Evolutionary conservation across 345 rosid species (phyloP).

Genomic region (Mercurialis annua): DNA sequence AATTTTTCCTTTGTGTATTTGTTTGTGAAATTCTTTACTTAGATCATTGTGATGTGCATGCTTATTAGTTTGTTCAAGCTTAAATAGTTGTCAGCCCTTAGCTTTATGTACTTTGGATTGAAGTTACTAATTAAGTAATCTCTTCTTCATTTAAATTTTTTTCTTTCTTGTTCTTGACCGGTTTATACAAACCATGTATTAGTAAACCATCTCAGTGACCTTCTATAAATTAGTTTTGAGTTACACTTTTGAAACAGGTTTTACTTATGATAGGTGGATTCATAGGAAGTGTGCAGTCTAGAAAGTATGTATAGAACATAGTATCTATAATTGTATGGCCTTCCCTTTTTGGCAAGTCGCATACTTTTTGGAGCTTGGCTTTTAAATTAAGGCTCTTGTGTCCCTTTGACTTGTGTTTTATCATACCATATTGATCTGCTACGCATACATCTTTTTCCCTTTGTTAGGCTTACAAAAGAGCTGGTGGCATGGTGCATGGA

Average conservation of each 20-base stretch:
- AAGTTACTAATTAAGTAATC: not conserved
- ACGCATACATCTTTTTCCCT: not conserved
- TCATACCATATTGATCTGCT: not conserved
- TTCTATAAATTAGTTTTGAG: not conserved
- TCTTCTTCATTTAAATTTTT: not conserved
- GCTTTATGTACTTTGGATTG: not conserved
- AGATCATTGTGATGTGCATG: not conserved
- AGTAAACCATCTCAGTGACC: too few species aligned
- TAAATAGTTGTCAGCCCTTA: not conserved
- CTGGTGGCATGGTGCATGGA: conserved; percentile 40
- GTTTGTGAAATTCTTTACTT: not conserved
- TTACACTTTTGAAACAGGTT: not conserved
- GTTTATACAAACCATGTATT: not conserved
- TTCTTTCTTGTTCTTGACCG: not conserved
- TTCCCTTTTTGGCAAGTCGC: not conserved
- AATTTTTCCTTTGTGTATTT: not conserved
- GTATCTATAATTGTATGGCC: too few species aligned
- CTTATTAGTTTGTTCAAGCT: not conserved
- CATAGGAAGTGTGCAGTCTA: too few species aligned
- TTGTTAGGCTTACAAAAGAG: conserved; percentile 36
- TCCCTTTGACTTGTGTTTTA: not conserved
- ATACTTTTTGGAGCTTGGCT: not conserved
- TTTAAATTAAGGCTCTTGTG: not conserved
- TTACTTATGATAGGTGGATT: too few species aligned
- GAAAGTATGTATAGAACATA: too few species aligned